phyloP scores from a whole-genome alignment of 495 filamentous ascomycete species.

The Jackrogersella minutella region DNA sequence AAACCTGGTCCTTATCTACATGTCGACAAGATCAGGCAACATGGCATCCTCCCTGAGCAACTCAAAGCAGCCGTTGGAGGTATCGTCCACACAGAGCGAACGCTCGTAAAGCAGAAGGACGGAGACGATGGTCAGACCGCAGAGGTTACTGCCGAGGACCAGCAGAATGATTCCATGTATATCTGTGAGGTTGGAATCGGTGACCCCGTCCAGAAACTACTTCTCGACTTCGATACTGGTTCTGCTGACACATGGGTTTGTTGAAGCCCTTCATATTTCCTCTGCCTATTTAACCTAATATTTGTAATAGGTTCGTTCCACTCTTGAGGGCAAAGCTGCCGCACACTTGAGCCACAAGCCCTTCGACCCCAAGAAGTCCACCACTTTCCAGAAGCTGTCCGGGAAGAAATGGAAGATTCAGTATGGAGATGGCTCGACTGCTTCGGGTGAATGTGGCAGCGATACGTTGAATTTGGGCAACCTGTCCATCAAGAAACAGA shows the following conservation, averaged over 20 bases:
- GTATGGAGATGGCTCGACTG: conserved; percentile 76
- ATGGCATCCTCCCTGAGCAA: conserved; percentile 43
- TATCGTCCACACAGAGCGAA: conserved; percentile 51
- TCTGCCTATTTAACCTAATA: conserved; percentile 28
- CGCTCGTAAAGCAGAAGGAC: conserved; percentile 60
- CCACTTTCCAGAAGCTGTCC: conserved; percentile 62
- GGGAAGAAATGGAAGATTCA: conserved; percentile 71
- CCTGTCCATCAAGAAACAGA: conserved; percentile 71
- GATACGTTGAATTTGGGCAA: conserved; percentile 73
- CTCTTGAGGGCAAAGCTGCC: conserved; percentile 55
- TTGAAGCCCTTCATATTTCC: background rate
- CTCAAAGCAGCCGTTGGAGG: conserved; percentile 54
- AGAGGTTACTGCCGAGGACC: conserved; percentile 73
- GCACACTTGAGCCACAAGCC: conserved; percentile 54
- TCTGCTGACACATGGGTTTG: conserved; percentile 81
- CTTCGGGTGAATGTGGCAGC: conserved; percentile 75
- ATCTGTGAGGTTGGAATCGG: conserved; percentile 73
- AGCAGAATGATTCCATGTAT: conserved; percentile 77
- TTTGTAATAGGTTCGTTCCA: conserved; percentile 66
- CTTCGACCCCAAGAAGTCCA: conserved; percentile 69
- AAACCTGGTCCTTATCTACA: conserved; percentile 71
- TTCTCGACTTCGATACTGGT: conserved; percentile 79
- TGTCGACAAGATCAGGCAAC: conserved; percentile 50
- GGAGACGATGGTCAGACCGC: conserved; percentile 46
- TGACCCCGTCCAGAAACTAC: conserved; percentile 70